Evolutionary conservation across 495 filamentous ascomycete species (phyloP).

Genomic region (Cladorrhinum samala): DNA sequence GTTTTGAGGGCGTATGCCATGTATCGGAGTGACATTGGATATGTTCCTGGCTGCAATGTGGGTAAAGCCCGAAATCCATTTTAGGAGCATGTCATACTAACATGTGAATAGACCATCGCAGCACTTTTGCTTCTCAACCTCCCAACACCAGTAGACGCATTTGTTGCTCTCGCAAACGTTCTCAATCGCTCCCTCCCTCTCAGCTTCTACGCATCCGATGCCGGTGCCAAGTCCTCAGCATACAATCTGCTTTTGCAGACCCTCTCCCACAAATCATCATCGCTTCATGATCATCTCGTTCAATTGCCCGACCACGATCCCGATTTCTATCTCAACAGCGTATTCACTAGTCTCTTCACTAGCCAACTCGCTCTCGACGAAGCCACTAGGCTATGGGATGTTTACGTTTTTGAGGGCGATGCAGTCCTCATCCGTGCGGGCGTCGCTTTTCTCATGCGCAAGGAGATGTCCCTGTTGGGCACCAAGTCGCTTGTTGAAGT

Average conservation of each 20-base stretch:
- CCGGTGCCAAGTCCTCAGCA: slow-evolving; percentile 60
- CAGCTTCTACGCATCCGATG: slow-evolving; percentile 77
- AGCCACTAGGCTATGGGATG: slow-evolving; percentile 79
- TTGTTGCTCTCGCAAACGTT: slow-evolving; percentile 77
- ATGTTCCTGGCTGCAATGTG: slow-evolving; percentile 78
- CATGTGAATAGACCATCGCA: slow-evolving; percentile 58
- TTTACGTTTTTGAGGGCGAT: slow-evolving; percentile 92
- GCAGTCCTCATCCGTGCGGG: slow-evolving; percentile 69
- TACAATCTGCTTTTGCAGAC: slow-evolving; percentile 67
- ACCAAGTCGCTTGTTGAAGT: slow-evolving; percentile 29
- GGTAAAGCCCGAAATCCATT: slow-evolving; percentile 23
- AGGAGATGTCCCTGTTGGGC: slow-evolving; percentile 37
- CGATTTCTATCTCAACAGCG: slow-evolving; percentile 39
- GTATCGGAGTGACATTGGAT: slow-evolving; percentile 93
- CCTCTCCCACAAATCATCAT: slow-evolving; percentile 64
- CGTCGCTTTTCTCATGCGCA: slow-evolving; percentile 59
- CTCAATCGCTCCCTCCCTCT: slow-evolving; percentile 85
- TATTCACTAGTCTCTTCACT: slow-evolving; percentile 52
- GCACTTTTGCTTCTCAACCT: slow-evolving; percentile 84
- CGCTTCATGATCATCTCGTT: slow-evolving; percentile 62
- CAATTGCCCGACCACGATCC: slow-evolving; percentile 27
- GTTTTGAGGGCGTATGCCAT: slow-evolving; percentile 84
- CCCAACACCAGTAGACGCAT: slow-evolving; percentile 61
- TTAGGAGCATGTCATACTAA: slow-evolving; percentile 14
- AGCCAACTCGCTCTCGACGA: slow-evolving; percentile 59